Evolutionary conservation across 2,329 filamentous ascomycete species (phyloP).

Genomic region (Endoconidiophora laricicola): DNA sequence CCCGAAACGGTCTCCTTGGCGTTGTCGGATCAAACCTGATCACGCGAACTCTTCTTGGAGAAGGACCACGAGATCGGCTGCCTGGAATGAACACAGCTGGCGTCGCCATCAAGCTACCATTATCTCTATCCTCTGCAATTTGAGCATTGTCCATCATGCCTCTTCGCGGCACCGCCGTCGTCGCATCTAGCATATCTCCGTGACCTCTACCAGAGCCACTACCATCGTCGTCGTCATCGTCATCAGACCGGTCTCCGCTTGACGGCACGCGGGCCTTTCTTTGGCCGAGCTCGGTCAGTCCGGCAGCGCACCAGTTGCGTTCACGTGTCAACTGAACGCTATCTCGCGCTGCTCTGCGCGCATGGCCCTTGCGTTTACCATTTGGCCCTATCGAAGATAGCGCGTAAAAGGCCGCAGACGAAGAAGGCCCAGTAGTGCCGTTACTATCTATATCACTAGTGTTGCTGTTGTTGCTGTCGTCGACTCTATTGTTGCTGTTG

Average conservation of each 20-base stretch:
- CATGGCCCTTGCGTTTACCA: conserved; percentile 6
- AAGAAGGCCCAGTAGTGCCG: too few relatives aligned
- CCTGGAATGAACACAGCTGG: background rate
- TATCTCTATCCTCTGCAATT: background rate
- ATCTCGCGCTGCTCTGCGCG: conserved; percentile 7
- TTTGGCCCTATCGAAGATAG: background rate
- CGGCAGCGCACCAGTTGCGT: conserved; percentile 6
- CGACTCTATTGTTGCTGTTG: too few relatives aligned
- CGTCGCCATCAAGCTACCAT: background rate
- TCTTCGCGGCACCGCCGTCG: conserved; percentile 1
- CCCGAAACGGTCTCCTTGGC: background rate
- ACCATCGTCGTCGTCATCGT: background rate
- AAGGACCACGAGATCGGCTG: background rate
- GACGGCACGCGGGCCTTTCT: background rate
- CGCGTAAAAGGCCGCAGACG: background rate
- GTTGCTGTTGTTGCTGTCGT: too few relatives aligned
- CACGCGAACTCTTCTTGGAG: background rate
- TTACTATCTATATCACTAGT: too few relatives aligned
- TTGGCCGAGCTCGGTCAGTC: conserved; percentile 5
- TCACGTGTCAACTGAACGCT: conserved; percentile 10
- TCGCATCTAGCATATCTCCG: too few relatives aligned
- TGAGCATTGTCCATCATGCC: background rate
- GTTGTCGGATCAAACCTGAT: conserved; percentile 7
- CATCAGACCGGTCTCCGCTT: background rate
- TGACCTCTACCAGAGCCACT: too few relatives aligned